Conservation (phyloP, 805 yeast genomes). For the Millerago galiae region DNA sequence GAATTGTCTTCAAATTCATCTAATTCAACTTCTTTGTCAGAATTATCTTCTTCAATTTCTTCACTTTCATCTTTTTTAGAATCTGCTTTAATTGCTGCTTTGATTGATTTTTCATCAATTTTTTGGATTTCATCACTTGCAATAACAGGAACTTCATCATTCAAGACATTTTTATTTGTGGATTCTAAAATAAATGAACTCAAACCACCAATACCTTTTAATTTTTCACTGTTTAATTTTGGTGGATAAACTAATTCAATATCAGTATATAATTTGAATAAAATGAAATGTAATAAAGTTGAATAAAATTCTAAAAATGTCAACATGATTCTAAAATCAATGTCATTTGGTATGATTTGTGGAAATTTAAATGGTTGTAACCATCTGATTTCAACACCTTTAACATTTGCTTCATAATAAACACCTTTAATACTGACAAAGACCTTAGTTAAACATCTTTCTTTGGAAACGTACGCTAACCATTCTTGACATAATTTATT, state of each 20-base stretch:
- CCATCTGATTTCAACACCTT: conserved; percentile 94
- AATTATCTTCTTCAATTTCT: conserved; percentile 29
- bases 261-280: conserved; percentile 81
- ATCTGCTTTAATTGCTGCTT: conserved; percentile 43
- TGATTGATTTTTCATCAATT: conserved; percentile 39
- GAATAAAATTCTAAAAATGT: conserved; percentile 95
- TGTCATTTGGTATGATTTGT: conserved; percentile 86
- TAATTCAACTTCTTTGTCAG: conserved; percentile 43
- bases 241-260: conserved; percentile 90
- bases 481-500: conserved; percentile 85
- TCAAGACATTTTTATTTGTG: conserved; percentile 22
- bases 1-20: conserved; percentile 67
- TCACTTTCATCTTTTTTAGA: conserved; percentile 30
- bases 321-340: conserved; percentile 94
- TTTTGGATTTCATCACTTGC: conserved; percentile 28
- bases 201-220: conserved; percentile 86
- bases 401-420: conserved; percentile 83
- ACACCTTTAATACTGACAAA: conserved; percentile 97
- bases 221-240: conserved; percentile 54
- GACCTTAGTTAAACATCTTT: conserved; percentile 75
- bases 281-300: conserved; percentile 80
- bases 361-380: conserved; percentile 96
- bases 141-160: conserved; percentile 14
- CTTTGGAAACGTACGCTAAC: conserved; percentile 88
- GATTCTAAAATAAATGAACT: conserved; percentile 72